A percentile compares a stretch with the other conserved stretches of the same genome.
Evolutionary conservation across 345 rosid genomes (phyloP).

Genomic region (Excoecaria agallocha): DNA sequence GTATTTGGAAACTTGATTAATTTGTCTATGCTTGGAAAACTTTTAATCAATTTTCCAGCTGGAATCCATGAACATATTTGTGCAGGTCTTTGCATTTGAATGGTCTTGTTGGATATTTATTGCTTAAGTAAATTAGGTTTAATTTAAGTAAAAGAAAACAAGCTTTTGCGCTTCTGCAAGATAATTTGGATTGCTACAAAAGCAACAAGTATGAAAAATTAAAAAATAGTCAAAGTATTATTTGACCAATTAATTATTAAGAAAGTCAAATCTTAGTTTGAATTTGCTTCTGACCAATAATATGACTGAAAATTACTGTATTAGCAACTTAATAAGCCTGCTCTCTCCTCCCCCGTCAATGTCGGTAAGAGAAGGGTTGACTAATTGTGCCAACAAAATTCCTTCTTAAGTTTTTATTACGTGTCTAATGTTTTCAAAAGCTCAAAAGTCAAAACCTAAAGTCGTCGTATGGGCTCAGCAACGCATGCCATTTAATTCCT

Average conservation of each 20-base stretch:
- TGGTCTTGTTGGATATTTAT: background rate
- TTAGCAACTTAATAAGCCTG: background rate
- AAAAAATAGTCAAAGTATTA: too few species aligned
- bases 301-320: background rate
- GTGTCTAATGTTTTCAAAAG: background rate
- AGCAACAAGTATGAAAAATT: too few species aligned
- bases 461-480: background rate
- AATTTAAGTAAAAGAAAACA: too few species aligned
- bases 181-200: background rate
- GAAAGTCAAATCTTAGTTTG: conserved; percentile 16
- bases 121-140: background rate
- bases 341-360: background rate
- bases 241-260: conserved; percentile 2
- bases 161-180: background rate
- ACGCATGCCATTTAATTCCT: background rate
- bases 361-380: background rate
- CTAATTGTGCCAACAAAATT: conserved; percentile 1
- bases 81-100: background rate
- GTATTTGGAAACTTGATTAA: too few species aligned
- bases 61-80: background rate
- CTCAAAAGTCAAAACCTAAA: background rate
- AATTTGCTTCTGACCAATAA: conserved; percentile 10
- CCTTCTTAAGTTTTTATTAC: background rate
- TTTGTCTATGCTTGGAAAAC: background rate
- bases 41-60: background rate